phyloP scores from a whole-genome alignment of 176 grass and related monocot species.

The Avena atlantica region DNA sequence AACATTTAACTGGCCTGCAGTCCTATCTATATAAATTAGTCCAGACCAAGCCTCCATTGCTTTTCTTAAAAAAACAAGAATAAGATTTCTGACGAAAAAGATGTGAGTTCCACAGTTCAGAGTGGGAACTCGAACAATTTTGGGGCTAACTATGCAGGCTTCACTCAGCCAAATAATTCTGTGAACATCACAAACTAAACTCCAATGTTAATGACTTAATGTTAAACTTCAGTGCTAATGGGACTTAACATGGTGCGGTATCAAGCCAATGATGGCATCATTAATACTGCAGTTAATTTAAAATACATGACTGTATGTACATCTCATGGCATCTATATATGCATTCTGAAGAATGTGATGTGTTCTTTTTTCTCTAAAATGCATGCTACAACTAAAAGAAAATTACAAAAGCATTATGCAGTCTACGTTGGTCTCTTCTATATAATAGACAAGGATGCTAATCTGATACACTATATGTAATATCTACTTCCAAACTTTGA shows the following conservation, averaged over 20 bases:
- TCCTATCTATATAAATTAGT: neutral
- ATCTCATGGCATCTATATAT: constrained; percentile 10
- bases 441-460: neutral
- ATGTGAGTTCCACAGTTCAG: neutral
- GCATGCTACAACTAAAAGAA: neutral
- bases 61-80: neutral
- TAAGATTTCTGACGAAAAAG: neutral
- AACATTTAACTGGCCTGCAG: neutral
- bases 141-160: neutral
- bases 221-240: constrained; percentile 6
- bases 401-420: neutral
- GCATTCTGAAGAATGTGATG: constrained; percentile 2
- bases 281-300: neutral
- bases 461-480: neutral
- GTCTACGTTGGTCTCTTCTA: neutral
- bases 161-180: constrained; percentile 4
- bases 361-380: neutral
- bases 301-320: neutral
- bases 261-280: neutral
- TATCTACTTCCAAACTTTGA: constrained; percentile 6
- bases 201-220: neutral
- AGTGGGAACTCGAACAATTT: neutral
- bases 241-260: constrained; percentile 8
- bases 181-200: constrained; percentile 8
- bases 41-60: too few species aligned